Evolutionary conservation across 495 filamentous ascomycete species (phyloP).

Genomic region (Neurospora sp.): DNA sequence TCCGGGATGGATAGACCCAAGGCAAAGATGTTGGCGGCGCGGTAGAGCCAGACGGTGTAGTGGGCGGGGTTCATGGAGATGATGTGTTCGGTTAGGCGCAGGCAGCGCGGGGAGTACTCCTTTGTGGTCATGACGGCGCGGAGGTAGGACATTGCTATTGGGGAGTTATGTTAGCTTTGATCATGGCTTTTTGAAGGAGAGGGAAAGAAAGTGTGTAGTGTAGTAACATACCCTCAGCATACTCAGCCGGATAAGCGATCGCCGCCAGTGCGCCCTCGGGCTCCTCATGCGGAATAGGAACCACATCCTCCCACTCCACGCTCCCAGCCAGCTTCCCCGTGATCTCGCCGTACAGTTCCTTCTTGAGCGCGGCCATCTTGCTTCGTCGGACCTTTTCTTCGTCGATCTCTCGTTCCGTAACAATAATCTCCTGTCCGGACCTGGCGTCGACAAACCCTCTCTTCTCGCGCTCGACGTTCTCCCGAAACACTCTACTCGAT

Average conservation of each 20-base stretch:
- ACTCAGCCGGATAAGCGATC: constrained; percentile 80
- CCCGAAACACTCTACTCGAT: constrained; percentile 20
- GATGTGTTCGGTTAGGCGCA: constrained; percentile 78
- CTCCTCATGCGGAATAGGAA: constrained; percentile 77
- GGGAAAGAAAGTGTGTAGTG: not conserved
- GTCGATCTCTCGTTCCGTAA: constrained; percentile 30
- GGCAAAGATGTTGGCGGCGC: constrained; percentile 62
- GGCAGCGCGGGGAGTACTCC: constrained; percentile 67
- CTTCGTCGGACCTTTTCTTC: constrained; percentile 33
- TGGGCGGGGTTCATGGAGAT: constrained; percentile 91
- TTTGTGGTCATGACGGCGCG: constrained; percentile 85
- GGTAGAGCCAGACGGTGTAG: constrained; percentile 97
- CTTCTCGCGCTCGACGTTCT: constrained; percentile 15
- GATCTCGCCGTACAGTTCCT: constrained; percentile 34
- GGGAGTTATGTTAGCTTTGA: not conserved
- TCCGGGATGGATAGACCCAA: constrained; percentile 54
- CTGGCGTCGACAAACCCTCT: constrained; percentile 2
- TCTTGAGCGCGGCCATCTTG: constrained; percentile 33
- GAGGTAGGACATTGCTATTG: constrained; percentile 62
- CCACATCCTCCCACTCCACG: constrained; percentile 72
- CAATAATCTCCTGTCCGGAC: constrained; percentile 13
- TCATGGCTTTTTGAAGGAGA: not conserved
- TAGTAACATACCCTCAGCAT: constrained; percentile 61
- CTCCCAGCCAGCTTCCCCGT: constrained; percentile 49
- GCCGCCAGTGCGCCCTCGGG: constrained; percentile 69